Base-by-base conservation (phyloP, 2,329 filamentous ascomycete species). In the Aspergillus amoenus region DNA sequence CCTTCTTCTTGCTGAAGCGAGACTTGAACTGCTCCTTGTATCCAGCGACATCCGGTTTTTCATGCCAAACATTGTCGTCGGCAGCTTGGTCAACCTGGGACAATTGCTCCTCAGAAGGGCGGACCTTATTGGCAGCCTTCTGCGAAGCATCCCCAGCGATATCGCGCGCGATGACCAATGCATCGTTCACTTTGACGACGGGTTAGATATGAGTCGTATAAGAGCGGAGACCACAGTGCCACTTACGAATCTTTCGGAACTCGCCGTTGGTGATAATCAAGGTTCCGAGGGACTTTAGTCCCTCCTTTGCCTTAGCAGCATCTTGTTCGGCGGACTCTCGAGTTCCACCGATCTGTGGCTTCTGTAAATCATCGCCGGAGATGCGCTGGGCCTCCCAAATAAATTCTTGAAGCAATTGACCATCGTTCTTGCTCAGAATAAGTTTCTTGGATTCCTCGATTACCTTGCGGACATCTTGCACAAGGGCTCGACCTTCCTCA, bases 231-330 rank as follows among this genome's bases (percentile, higher is more conserved):
- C 37, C 47, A 12, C 15, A 7, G 12, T 40, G 5, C 27, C 27
- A 85, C 88, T 74, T 84, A 88, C 89, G 77, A 34, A 96, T 85
- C 79, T 96, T 96, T 66, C 92, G 85, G 82, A 96, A 97, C 73
- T 97, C 93, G 64, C 94, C 94, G 68, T 99, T 99, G 67, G 93
- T 96, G 69, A 97, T 89, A 67, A 97, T 80, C 56, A 99, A 81
- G 17, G 89, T 93, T 51, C 93, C 94, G 1, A 99, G 81, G 3
- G 91, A 96, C 66, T 91, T 88, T 44, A 99, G 77, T 24, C 93
- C 94, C 62, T 96, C 86, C 8, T 95, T 80, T 1, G 89, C 91
- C 72, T 93, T 83, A 62, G 94, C 86, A 41, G 88, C 91, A 72
- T 99, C 91, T 70, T 93, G 88, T 77, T 89, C 86, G 24, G 90